phyloP scores from a whole-genome alignment of 2,329 filamentous ascomycete species.

The Scytalidium sp. region DNA sequence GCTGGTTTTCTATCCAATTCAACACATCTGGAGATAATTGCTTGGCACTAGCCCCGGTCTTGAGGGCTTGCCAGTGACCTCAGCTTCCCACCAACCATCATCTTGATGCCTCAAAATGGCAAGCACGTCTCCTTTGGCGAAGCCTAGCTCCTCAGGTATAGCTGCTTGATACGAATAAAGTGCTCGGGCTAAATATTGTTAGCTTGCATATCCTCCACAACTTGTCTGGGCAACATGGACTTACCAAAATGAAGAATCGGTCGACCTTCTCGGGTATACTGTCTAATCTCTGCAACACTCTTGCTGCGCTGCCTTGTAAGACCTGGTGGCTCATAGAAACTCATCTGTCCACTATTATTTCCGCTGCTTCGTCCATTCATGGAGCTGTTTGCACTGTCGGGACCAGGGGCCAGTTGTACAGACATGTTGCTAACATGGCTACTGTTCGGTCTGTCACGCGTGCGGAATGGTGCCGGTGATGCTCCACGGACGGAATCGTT shows the following conservation, averaged over 20 bases:
- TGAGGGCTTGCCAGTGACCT: conserved; percentile 69
- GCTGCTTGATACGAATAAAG: conserved; percentile 93
- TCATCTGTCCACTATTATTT: conserved; percentile 48
- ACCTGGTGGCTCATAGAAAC: conserved; percentile 46
- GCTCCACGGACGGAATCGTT: conserved; percentile 38
- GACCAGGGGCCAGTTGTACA: conserved; percentile 58
- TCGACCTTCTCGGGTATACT: conserved; percentile 81
- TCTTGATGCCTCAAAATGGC: conserved; percentile 89
- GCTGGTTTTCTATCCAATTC: conserved; percentile 9
- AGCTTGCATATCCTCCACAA: conserved; percentile 15
- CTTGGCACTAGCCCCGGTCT: conserved; percentile 64
- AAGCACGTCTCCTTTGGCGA: conserved; percentile 87
- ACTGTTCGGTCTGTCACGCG: conserved; percentile 48
- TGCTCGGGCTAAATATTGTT: conserved; percentile 66
- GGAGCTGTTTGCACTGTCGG: conserved; percentile 58
- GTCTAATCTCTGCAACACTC: conserved; percentile 78
- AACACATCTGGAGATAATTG: conserved; percentile 53
- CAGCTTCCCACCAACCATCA: conserved; percentile 99
- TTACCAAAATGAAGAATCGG: conserved; percentile 92
- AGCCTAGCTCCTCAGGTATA: conserved; percentile 91
- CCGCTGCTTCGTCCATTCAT: conserved; percentile 39
- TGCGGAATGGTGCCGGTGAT: conserved; percentile 37
- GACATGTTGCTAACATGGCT: conserved; percentile 50
- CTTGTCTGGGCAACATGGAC: conserved; percentile 36
- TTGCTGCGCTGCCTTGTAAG: conserved; percentile 64